Conservation (phyloP, 257 asterid species). For the Solanum ossicruentum region DNA sequence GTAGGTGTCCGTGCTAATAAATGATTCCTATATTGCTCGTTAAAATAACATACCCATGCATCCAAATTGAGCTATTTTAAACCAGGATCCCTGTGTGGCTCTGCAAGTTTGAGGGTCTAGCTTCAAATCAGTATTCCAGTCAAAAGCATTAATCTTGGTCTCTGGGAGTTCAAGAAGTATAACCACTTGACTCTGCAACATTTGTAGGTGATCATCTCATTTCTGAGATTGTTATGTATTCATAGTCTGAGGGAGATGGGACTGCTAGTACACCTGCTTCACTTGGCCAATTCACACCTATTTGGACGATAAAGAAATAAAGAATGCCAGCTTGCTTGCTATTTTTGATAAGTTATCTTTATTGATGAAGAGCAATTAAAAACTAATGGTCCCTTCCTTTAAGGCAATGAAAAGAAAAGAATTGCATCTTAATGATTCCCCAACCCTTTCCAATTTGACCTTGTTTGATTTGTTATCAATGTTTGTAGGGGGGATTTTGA, state of each 20-base stretch:
- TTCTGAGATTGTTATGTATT: background rate
- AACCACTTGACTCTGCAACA: background rate
- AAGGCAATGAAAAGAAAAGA: background rate
- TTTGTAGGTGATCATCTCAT: background rate
- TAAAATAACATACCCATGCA: background rate
- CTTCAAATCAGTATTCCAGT: background rate
- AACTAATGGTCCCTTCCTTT: background rate
- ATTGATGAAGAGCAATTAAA: background rate
- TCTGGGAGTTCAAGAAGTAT: background rate
- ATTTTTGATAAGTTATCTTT: background rate
- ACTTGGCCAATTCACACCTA: background rate
- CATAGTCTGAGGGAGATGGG: background rate
- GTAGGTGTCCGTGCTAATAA: background rate
- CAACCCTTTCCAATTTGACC: background rate
- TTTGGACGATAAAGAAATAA: background rate
- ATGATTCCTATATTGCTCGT: background rate
- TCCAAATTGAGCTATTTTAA: background rate
- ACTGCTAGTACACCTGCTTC: background rate
- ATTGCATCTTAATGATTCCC: background rate
- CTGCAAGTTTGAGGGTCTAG: background rate
- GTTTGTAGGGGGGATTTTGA: constrained; percentile 55
- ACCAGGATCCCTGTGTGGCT: background rate
- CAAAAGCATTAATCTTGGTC: background rate
- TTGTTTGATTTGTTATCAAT: background rate
- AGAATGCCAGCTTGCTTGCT: background rate